Conservation (phyloP, 73 alveolate species). For the Tetrahymena malaccensis region DNA sequence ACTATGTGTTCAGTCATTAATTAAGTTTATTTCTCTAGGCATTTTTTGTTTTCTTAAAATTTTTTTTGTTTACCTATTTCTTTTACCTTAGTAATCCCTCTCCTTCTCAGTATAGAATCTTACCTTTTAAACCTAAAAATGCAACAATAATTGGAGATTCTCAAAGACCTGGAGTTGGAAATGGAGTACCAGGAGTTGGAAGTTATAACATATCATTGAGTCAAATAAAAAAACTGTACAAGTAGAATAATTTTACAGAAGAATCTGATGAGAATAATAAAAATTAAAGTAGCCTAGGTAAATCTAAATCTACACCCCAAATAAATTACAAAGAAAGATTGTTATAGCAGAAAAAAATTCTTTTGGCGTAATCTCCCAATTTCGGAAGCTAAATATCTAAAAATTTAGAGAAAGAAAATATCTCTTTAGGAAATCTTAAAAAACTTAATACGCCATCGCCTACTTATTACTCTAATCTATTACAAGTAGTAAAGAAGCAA, state of each 20-base stretch:
- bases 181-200: neutral
- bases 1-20: neutral
- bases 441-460: neutral
- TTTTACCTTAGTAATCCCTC: neutral
- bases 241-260: neutral
- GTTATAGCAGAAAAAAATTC: neutral
- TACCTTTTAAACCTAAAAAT: neutral
- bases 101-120: neutral
- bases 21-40: neutral
- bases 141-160: neutral
- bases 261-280: neutral
- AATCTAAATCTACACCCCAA: neutral
- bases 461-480: neutral
- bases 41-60: neutral
- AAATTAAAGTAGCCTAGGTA: neutral
- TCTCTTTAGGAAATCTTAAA: neutral
- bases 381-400: neutral
- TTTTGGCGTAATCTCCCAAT: neutral
- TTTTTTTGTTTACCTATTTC: neutral
- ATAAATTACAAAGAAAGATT: neutral
- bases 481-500: neutral
- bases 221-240: neutral
- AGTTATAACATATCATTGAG: neutral
- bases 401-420: neutral
- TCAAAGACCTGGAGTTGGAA: neutral